A percentile compares a stretch with the other conserved stretches of the same genome.
phyloP scores from a whole-genome alignment of 2,329 filamentous ascomycete species.

The Microcera coccophila region DNA sequence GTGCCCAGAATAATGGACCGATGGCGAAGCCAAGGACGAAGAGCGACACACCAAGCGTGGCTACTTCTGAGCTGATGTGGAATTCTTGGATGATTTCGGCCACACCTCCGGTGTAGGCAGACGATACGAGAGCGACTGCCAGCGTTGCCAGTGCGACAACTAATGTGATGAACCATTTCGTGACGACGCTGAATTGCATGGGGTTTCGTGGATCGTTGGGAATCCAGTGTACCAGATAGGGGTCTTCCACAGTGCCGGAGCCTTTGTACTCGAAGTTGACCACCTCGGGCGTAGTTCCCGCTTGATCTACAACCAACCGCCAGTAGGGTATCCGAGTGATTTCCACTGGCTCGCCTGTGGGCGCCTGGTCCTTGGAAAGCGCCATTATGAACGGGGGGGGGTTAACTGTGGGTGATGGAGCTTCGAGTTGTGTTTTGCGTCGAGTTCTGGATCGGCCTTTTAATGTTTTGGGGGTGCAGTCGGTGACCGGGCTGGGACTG shows the following conservation, averaged over 20 bases:
- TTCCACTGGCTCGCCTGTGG: no score
- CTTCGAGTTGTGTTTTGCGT: no score
- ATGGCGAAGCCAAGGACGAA: slow-evolving; percentile 46
- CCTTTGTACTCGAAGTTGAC: not conserved
- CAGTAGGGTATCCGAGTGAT: no score
- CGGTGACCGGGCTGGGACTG: no score
- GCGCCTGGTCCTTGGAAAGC: no score
- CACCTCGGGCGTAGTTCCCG: not conserved
- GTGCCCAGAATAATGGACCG: slow-evolving; percentile 70
- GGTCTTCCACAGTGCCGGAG: not conserved
- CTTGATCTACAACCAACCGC: not conserved
- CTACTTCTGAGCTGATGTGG: not conserved
- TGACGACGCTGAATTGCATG: not conserved
- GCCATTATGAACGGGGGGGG: no score
- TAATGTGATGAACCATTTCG: not conserved
- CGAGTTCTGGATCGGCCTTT: no score
- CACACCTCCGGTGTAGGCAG: not conserved
- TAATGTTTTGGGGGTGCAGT: no score
- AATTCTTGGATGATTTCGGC: not conserved
- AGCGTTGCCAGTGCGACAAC: not conserved
- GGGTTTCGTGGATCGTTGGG: not conserved
- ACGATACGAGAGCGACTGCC: not conserved
- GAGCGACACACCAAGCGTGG: slow-evolving; percentile 6
- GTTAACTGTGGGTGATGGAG: no score
- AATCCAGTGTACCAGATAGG: not conserved